A percentile compares a stretch with the other conserved stretches of the same genome.
These are phyloP conservation scores for Dipteronia dyeriana DNA, from an alignment of 345 rosid genomes.

Conservation along the genomic window DNA sequence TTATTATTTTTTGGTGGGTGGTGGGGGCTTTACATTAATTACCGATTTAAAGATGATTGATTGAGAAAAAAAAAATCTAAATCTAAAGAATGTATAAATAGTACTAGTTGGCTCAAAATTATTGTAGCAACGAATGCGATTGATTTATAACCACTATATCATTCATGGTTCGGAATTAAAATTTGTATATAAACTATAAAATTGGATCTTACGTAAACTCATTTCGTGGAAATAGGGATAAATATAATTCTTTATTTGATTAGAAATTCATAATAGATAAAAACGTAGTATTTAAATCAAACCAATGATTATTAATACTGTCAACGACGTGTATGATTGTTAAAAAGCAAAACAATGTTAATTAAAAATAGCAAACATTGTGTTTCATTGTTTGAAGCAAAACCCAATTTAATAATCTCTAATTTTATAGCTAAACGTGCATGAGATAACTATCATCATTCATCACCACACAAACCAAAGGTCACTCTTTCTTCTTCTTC, in stretches of 20 bases:
- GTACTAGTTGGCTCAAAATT: too few relatives aligned
- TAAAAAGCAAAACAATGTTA: neutral
- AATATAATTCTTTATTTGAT: too few relatives aligned
- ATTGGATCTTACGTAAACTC: too few relatives aligned
- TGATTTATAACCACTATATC: too few relatives aligned
- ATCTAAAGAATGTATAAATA: too few relatives aligned
- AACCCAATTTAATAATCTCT: neutral
- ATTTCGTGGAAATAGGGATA: too few relatives aligned
- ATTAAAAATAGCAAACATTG: neutral
- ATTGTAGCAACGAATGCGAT: too few relatives aligned
- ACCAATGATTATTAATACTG: too few relatives aligned
- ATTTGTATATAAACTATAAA: too few relatives aligned
- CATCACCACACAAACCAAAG: neutral
- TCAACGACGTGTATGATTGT: neutral
- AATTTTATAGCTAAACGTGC: constrained; percentile 4
- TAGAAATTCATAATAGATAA: too few relatives aligned
- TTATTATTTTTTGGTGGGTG: neutral
- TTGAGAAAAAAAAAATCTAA: neutral
- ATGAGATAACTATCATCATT: neutral
- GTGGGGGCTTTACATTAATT: constrained; percentile 12
- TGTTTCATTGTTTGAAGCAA: neutral
- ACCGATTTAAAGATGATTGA: neutral
- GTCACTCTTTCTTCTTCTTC: constrained; percentile 1
- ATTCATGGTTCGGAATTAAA: too few relatives aligned
- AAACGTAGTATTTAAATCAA: too few relatives aligned